phyloP scores from a whole-genome alignment of 257 asterid species.

The Handroanthus guayacan region DNA sequence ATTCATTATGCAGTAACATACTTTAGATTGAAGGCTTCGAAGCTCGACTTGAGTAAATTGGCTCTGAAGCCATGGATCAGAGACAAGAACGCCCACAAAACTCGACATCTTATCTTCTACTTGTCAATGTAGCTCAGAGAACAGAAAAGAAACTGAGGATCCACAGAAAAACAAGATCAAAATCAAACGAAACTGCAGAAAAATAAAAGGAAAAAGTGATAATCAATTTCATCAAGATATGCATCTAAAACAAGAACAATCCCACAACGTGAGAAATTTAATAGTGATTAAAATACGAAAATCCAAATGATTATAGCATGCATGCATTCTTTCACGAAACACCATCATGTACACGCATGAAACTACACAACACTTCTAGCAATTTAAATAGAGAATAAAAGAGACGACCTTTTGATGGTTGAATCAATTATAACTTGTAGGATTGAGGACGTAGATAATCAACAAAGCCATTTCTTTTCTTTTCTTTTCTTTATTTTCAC shows the following conservation, averaged over 20 bases:
- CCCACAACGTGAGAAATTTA: not conserved
- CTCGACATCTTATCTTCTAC: constrained; percentile 55
- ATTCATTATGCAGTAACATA: constrained; percentile 15
- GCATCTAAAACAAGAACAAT: not conserved
- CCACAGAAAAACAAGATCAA: not conserved
- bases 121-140: constrained; percentile 19
- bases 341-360: too few relatives aligned
- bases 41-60: constrained; percentile 94
- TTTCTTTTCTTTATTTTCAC: not conserved
- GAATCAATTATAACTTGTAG: not conserved
- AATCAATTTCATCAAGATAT: not conserved
- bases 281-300: not conserved
- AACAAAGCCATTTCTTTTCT: not conserved
- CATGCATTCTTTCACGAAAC: constrained; percentile 12
- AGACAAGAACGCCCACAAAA: constrained; percentile 71
- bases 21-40: constrained; percentile 69
- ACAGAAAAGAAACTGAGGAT: not conserved
- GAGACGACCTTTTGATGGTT: not conserved
- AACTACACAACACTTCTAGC: too few relatives aligned
- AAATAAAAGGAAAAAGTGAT: too few relatives aligned
- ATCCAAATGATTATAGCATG: not conserved
- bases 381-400: too few relatives aligned
- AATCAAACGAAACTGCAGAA: not conserved
- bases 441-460: not conserved
- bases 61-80: constrained; percentile 86